Base-by-base conservation (phyloP, 2,329 filamentous ascomycete species). In the Calonectria multiphialidica region DNA sequence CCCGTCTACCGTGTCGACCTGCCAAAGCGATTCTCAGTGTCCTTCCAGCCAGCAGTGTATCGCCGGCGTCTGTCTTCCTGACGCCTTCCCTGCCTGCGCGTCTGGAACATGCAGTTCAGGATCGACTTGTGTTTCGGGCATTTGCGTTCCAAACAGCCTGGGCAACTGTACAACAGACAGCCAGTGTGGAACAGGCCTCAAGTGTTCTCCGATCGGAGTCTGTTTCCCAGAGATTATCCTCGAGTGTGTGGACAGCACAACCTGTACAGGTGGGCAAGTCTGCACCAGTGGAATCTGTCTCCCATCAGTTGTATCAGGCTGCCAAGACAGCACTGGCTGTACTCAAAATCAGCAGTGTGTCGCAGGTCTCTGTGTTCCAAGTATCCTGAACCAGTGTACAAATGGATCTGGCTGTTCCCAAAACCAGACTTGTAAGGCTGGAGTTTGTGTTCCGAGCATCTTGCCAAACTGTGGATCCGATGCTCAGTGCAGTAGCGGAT, bases 301-400 rank as follows among this genome's bases (percentile, higher is more conserved):
- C 25, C 45, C 66, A 2, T 30, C 44, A 2, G 12, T 45, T 21
- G 23, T 45, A 30, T 30, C 57, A 12, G 49, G 28, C 15, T 69
- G 66, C 25, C n/a, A 61, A 5, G 37, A 25, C 21, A 18, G 35
- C 23, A 16, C 18, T 1, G 67, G 63, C 2, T 70, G 67, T 16
- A 21, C 44, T 3, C 30, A 30, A 8, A 37, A 21, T 9, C 21
- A 65, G 49, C 40, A 13, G 12, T 71, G 62, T 9, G 50, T 63
- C 16, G 50, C 57, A 8, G 68, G 68, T 9, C 5, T 70, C 4
- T 70, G 68, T 3, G 35, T 70, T 33, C 68, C 68, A 18, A 47
- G 23, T 23, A 9, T 67, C 44, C 33, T 67, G 6, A 55, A n/a
- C 7, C 30, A 35, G 16, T 69, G 66, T 28, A 18, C 44, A 2